Conservation (phyloP, 2,329 filamentous ascomycete genomes). For the Neofusicoccum cordaticola region DNA sequence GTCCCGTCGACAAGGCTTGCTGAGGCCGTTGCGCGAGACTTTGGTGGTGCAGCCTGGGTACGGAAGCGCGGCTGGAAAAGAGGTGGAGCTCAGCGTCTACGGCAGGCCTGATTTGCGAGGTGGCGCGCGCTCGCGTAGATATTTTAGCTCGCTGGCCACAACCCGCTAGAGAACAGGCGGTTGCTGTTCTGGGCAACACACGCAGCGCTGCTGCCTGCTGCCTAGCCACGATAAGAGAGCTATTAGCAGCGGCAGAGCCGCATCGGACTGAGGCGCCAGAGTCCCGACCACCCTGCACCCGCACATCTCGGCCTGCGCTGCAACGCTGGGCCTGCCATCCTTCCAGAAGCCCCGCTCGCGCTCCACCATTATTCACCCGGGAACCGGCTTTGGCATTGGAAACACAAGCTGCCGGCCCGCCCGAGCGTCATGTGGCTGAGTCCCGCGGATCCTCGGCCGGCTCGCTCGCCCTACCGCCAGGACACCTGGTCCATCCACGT, state of each 20-base stretch:
- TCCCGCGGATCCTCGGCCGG: neutral
- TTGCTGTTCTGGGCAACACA: neutral
- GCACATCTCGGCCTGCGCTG: neutral
- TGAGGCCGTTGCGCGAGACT: neutral
- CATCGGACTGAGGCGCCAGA: neutral
- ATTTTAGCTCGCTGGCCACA: neutral
- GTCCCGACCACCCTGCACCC: neutral
- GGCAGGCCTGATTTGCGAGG: neutral
- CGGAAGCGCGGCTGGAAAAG: neutral
- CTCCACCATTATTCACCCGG: neutral
- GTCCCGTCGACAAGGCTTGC: neutral
- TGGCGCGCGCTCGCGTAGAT: neutral
- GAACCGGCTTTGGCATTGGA: neutral
- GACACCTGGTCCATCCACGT: neutral
- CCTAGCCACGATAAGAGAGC: neutral
- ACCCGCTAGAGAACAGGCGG: neutral
- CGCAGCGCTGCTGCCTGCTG: neutral
- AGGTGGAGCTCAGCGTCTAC: neutral
- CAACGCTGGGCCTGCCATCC: neutral
- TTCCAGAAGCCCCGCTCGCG: neutral
- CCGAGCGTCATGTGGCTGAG: slow-evolving; percentile 6
- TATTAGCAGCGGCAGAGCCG: neutral
- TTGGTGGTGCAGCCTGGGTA: neutral
- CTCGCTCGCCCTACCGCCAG: neutral
- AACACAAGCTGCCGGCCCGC: neutral